phyloP scores from a whole-genome alignment of 306 rosid species.

The Casuarina equisetifolia region DNA sequence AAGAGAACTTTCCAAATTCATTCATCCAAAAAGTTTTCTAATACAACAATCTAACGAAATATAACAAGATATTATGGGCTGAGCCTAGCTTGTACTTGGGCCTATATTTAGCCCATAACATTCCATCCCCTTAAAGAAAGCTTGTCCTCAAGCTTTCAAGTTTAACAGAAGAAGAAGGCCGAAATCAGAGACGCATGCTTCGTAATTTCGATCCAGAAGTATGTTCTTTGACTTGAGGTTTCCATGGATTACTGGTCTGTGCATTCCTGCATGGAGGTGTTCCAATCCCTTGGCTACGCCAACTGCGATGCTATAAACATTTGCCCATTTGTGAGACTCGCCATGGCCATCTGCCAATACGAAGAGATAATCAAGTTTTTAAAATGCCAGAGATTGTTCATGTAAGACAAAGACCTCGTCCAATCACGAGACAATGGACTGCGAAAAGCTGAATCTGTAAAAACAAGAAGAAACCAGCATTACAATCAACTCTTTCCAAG shows the following conservation, averaged over 20 bases:
- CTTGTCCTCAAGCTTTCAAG: no score
- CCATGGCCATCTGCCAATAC: conserved; percentile 54
- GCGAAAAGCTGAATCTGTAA: not conserved
- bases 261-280: conserved; percentile 68
- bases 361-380: conserved; percentile 29
- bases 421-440: not conserved
- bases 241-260: conserved; percentile 74
- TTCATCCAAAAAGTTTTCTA: no score
- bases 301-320: conserved; percentile 54
- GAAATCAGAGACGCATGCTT: conserved; percentile 70
- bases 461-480: not conserved
- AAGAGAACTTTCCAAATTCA: no score
- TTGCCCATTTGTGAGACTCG: conserved; percentile 70
- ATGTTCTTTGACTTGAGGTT: conserved; percentile 85
- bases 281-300: conserved; percentile 80
- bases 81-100: no score
- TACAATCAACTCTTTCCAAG: not conserved
- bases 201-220: conserved; percentile 58
- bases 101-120: no score
- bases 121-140: no score
- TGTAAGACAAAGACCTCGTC: not conserved
- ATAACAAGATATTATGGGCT: no score
- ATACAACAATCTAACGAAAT: no score
- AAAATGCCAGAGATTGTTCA: not conserved
- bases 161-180: conserved; percentile 76